phyloP scores from a whole-genome alignment of 176 grass and related monocot genomes.

The Tillandsia fasciculata region DNA sequence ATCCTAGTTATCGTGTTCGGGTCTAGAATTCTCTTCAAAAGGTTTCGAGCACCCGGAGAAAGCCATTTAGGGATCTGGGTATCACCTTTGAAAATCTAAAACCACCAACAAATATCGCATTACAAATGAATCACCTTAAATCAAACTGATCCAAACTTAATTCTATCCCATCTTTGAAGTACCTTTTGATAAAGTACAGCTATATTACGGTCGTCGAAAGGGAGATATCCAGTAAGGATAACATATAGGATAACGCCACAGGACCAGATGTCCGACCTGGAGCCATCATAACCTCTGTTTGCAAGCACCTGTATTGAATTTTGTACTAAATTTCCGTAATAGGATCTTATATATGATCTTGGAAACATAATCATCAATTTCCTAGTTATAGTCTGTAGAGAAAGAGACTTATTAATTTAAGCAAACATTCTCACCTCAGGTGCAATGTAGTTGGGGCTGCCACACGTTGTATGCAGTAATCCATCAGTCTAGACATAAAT shows the following conservation, averaged over 20 bases:
- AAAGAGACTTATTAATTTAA: no score
- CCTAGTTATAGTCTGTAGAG: background rate
- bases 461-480: conserved; percentile 83
- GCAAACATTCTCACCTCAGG: conserved; percentile 44
- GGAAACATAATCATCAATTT: background rate
- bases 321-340: background rate
- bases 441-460: conserved; percentile 94
- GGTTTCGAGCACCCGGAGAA: conserved; percentile 52
- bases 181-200: conserved; percentile 98
- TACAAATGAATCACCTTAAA: background rate
- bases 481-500: conserved; percentile 53
- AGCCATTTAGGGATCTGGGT: conserved; percentile 84
- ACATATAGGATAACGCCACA: conserved; percentile 82
- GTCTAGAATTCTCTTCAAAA: conserved; percentile 64
- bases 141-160: background rate
- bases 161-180: background rate
- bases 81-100: conserved; percentile 74
- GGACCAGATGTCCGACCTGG: conserved; percentile 79
- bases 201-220: conserved; percentile 73
- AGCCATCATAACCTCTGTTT: conserved; percentile 77
- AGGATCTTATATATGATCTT: background rate
- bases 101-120: conserved; percentile 3
- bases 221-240: conserved; percentile 72
- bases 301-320: conserved; percentile 39
- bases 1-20: conserved; percentile 65